Conservation (phyloP, 129 eudicot species). For the Chrysanthemum makinoi region DNA sequence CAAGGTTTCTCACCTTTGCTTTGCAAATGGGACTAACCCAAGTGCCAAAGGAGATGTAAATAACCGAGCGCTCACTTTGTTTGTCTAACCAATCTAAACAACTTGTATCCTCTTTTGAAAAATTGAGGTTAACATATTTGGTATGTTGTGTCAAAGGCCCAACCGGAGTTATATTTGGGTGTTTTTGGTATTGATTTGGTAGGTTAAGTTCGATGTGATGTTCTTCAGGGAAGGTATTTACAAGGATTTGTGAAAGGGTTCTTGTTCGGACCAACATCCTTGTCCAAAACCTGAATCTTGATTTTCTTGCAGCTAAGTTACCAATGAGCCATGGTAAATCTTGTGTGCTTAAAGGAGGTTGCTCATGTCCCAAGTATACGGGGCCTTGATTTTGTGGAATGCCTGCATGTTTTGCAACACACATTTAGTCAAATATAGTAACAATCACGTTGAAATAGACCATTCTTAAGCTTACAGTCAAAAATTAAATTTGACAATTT, state of each 20-base stretch:
- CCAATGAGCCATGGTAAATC: constrained; percentile 95
- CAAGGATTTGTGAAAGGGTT: constrained; percentile 51
- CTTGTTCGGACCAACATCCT: constrained; percentile 54
- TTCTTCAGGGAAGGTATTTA: constrained; percentile 47
- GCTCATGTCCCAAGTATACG: constrained; percentile 37
- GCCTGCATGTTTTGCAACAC: constrained; percentile 43
- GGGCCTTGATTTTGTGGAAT: constrained; percentile 57
- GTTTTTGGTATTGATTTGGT: not conserved
- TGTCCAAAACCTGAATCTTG: constrained; percentile 76
- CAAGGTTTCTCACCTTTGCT: constrained; percentile 49
- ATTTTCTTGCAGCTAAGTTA: constrained; percentile 41
- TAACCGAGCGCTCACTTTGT: constrained; percentile 45
- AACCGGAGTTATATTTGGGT: constrained; percentile 40
- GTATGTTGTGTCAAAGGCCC: constrained; percentile 44
- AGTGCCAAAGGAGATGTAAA: constrained; percentile 78
- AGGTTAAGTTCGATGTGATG: not conserved
- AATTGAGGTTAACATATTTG: constrained; percentile 7
- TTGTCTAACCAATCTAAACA: constrained; percentile 60
- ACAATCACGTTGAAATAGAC: not conserved
- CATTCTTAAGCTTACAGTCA: not conserved
- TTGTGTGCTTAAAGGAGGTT: constrained; percentile 44
- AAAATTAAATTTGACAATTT: too few species aligned
- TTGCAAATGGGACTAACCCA: constrained; percentile 84
- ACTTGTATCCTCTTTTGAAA: constrained; percentile 46
- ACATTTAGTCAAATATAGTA: not conserved